Evolutionary conservation across 2,329 filamentous ascomycete genomes (phyloP).

Genomic region (Colletotrichum sp.): DNA sequence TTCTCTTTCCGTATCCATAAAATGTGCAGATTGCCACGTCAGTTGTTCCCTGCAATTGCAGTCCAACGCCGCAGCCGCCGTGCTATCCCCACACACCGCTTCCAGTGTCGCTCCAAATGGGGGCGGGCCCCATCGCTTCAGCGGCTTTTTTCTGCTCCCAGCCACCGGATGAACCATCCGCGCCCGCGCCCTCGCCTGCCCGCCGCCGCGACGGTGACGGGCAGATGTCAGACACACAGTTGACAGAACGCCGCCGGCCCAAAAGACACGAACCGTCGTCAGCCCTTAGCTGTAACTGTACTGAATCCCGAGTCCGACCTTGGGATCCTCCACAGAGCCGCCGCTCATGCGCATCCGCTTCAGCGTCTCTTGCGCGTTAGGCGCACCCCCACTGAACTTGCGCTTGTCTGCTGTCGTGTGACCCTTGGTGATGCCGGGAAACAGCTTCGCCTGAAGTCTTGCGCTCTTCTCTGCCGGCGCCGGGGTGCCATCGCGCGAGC

Average conservation of each 20-base stretch:
- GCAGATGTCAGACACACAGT: neutral
- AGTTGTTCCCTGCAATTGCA: slow-evolving; percentile 12
- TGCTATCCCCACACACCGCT: slow-evolving; percentile 22
- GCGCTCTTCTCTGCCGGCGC: slow-evolving; percentile 49
- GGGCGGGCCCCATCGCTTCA: neutral
- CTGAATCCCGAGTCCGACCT: slow-evolving; percentile 59
- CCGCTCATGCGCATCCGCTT: slow-evolving; percentile 56
- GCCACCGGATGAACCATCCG: slow-evolving; percentile 14
- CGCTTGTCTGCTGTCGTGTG: slow-evolving; percentile 51
- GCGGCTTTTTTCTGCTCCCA: neutral
- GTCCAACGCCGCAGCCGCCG: slow-evolving; percentile 15
- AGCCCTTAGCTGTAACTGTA: slow-evolving; percentile 35
- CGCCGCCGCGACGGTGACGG: neutral
- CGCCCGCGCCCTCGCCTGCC: neutral
- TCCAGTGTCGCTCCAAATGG: neutral
- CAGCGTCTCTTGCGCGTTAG: slow-evolving; percentile 32
- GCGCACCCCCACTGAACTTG: slow-evolving; percentile 46
- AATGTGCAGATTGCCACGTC: slow-evolving; percentile 10
- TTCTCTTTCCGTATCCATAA: neutral
- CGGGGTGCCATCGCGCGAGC: slow-evolving; percentile 49
- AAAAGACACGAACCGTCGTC: neutral
- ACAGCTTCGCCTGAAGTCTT: slow-evolving; percentile 56
- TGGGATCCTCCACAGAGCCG: slow-evolving; percentile 37
- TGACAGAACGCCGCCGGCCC: neutral
- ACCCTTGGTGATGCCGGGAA: slow-evolving; percentile 48